A percentile compares a stretch with the other conserved stretches of the same genome.
Conservation (phyloP, 2,329 filamentous ascomycete genomes). For the Trichoderma hamatum region DNA sequence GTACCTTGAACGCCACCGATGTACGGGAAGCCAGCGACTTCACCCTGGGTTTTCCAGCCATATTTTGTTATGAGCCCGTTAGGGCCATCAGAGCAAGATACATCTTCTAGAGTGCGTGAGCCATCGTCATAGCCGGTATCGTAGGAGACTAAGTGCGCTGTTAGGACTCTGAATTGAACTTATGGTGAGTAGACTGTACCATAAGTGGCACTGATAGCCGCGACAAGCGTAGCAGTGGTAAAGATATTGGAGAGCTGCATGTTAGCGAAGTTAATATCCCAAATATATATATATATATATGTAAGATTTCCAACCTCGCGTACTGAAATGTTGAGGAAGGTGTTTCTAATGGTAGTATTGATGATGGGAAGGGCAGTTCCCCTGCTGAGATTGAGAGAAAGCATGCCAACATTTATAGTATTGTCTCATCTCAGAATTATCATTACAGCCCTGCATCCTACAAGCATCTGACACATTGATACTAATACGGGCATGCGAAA, state of each 20-base stretch:
- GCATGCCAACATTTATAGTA: background rate
- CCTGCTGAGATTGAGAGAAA: background rate
- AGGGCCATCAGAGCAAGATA: constrained; percentile 68
- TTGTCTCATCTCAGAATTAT: background rate
- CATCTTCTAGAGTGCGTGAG: constrained; percentile 54
- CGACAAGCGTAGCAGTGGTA: constrained; percentile 43
- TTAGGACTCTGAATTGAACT: background rate
- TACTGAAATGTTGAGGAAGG: background rate
- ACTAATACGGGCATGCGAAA: background rate
- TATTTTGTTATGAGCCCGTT: constrained; percentile 68
- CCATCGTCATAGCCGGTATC: constrained; percentile 71
- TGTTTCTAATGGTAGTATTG: background rate
- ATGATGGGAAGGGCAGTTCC: background rate
- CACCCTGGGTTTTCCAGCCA: constrained; percentile 59
- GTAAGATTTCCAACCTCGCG: background rate
- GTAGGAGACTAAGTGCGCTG: constrained; percentile 60
- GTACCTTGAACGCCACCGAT: constrained; percentile 58
- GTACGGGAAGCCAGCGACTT: constrained; percentile 54
- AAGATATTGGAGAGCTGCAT: constrained; percentile 50
- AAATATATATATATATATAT: background rate
- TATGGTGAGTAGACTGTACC: constrained; percentile 32
- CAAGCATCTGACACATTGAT: background rate
- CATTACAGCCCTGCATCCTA: background rate
- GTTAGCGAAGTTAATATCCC: constrained; percentile 29
- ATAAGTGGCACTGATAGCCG: constrained; percentile 42